Conservation (phyloP, 345 rosid genomes). For the Carallia pectinifolia region DNA sequence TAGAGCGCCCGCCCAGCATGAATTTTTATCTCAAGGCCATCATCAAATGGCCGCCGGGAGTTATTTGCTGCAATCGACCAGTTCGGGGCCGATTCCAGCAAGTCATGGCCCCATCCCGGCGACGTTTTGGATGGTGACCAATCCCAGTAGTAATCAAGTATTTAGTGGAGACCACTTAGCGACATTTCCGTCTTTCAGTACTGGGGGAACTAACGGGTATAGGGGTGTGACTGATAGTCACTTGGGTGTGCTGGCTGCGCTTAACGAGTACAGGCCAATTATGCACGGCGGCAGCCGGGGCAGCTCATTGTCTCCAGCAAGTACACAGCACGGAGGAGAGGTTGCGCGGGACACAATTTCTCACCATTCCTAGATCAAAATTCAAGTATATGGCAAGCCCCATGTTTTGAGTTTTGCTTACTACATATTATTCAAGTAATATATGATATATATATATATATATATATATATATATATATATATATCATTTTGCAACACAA, state of each 20-base stretch:
- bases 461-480: slow-evolving; percentile 5
- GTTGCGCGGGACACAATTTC: slow-evolving; percentile 32
- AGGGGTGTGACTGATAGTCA: slow-evolving; percentile 45
- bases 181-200: slow-evolving; percentile 39
- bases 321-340: slow-evolving; percentile 44
- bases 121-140: slow-evolving; percentile 63
- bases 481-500: slow-evolving; percentile 23
- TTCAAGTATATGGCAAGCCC: slow-evolving; percentile 27
- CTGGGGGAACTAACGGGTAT: slow-evolving; percentile 23
- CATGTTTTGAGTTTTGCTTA: slow-evolving; percentile 2
- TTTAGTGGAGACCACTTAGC: slow-evolving; percentile 39
- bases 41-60: slow-evolving; percentile 43
- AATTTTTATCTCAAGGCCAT: slow-evolving; percentile 19
- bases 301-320: slow-evolving; percentile 19
- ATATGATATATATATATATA: not conserved
- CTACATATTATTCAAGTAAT: not conserved
- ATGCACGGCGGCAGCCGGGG: slow-evolving; percentile 20
- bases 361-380: slow-evolving; percentile 34
- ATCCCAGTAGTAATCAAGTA: slow-evolving; percentile 32
- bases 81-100: slow-evolving; percentile 52
- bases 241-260: slow-evolving; percentile 61
- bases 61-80: slow-evolving; percentile 48
- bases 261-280: slow-evolving; percentile 57
- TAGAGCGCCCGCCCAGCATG: slow-evolving; percentile 23
- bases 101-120: slow-evolving; percentile 50